These are phyloP conservation scores for Monosiga brevicollis DNA, from an alignment of 78 protist species.

Conservation along the genomic window DNA sequence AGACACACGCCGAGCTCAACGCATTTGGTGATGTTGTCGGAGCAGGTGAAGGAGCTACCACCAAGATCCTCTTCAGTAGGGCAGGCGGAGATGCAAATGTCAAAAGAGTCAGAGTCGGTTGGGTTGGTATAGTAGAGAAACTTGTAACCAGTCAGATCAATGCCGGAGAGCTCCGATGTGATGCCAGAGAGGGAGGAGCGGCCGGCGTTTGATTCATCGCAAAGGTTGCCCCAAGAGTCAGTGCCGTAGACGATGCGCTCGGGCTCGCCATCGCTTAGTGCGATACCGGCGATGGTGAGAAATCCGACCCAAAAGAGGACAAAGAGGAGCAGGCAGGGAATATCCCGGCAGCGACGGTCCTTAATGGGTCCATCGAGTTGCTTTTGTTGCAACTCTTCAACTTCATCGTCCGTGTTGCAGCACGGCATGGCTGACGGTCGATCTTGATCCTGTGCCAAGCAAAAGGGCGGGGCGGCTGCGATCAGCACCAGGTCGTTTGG, in stretches of 20 bases:
- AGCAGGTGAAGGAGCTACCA: too few relatives aligned
- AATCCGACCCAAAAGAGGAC: constrained; percentile 36
- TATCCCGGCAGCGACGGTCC: constrained; percentile 13
- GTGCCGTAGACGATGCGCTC: not conserved
- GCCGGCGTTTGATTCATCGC: not conserved
- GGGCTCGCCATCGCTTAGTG: constrained; percentile 22
- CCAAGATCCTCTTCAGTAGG: too few relatives aligned
- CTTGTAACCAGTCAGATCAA: not conserved
- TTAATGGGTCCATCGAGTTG: not conserved
- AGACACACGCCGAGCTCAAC: too few relatives aligned
- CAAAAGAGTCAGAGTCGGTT: not conserved
- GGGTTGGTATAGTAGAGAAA: not conserved
- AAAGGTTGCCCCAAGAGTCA: not conserved
- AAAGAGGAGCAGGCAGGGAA: constrained; percentile 25
- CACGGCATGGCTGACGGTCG: too few relatives aligned
- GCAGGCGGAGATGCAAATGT: not conserved
- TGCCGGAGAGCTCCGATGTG: not conserved
- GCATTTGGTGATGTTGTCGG: too few relatives aligned
- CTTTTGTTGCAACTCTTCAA: too few relatives aligned
- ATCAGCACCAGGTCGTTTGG: too few relatives aligned
- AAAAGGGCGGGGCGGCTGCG: too few relatives aligned
- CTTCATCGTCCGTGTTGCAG: too few relatives aligned
- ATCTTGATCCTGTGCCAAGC: too few relatives aligned
- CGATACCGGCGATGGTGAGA: constrained; percentile 1
- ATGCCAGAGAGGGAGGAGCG: not conserved